Evolutionary conservation across 1,284 basidiomycete species (phyloP).

Genomic region (Melampsora americana): DNA sequence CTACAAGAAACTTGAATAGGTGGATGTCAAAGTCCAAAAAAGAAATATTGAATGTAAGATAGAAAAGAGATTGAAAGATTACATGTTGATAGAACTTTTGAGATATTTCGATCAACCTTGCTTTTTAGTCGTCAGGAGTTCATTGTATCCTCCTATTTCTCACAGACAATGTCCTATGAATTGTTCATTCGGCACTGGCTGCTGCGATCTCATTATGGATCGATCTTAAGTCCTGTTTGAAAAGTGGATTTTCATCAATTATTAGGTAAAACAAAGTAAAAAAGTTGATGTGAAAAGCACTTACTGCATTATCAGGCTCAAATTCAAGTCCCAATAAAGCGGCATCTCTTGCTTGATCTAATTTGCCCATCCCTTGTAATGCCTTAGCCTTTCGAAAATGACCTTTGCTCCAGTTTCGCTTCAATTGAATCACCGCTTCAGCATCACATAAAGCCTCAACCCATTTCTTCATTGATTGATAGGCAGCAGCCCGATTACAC

Average conservation of each 20-base stretch:
- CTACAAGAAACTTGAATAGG: too few relatives aligned
- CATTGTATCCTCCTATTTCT: too few relatives aligned
- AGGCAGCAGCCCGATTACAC: conserved; percentile 86
- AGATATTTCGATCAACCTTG: too few relatives aligned
- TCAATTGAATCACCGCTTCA: conserved; percentile 78
- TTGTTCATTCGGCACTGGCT: neutral
- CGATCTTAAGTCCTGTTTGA: neutral
- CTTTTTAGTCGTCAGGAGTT: too few relatives aligned
- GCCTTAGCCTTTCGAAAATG: conserved; percentile 91
- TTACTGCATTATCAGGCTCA: conserved; percentile 70
- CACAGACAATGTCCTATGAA: too few relatives aligned
- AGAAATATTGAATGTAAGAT: too few relatives aligned
- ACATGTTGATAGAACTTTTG: too few relatives aligned
- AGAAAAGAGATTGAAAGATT: too few relatives aligned
- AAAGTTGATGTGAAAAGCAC: conserved; percentile 29
- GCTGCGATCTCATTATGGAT: conserved; percentile 4
- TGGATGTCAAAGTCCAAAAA: too few relatives aligned
- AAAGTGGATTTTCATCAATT: neutral
- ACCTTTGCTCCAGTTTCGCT: conserved; percentile 87
- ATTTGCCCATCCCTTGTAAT: conserved; percentile 68
- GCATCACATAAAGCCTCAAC: conserved; percentile 83
- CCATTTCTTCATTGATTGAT: conserved; percentile 70
- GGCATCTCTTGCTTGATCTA: conserved; percentile 76
- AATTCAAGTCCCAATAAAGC: conserved; percentile 79
- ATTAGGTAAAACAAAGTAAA: neutral